Conservation (phyloP, 805 yeast species). For the Candida nonsorbophila region DNA sequence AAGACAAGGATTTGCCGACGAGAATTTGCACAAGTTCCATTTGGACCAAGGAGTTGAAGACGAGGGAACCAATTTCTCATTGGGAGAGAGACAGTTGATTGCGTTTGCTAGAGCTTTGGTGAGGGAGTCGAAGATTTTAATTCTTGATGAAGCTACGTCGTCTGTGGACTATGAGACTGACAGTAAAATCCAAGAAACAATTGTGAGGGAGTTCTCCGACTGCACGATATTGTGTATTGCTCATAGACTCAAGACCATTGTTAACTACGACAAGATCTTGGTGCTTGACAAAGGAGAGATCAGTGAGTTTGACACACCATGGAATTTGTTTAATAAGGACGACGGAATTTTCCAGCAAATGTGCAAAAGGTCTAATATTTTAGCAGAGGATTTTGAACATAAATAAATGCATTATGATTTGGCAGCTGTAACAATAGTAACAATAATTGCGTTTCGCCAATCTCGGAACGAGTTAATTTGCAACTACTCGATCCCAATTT, state of each 20-base stretch:
- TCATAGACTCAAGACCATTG: constrained; percentile 72
- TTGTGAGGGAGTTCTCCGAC: constrained; percentile 58
- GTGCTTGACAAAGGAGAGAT: constrained; percentile 80
- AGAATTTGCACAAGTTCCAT: constrained; percentile 19
- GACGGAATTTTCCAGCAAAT: constrained; percentile 59
- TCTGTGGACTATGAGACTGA: constrained; percentile 86
- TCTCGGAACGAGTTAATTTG: too few relatives aligned
- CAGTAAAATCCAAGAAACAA: constrained; percentile 69
- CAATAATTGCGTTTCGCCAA: too few relatives aligned
- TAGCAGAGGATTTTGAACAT: constrained; percentile 36
- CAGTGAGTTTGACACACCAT: constrained; percentile 73
- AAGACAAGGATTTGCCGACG: neutral
- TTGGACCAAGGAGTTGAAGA: constrained; percentile 50
- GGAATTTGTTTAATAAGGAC: constrained; percentile 48
- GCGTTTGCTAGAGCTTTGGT: constrained; percentile 83
- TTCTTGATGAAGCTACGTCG: constrained; percentile 80
- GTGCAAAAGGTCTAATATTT: constrained; percentile 53
- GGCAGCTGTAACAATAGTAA: too few relatives aligned
- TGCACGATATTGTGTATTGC: constrained; percentile 87
- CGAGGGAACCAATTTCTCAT: constrained; percentile 67
- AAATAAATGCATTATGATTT: constrained; percentile 3
- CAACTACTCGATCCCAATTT: too few relatives aligned
- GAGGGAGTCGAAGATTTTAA: constrained; percentile 67
- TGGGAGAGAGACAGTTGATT: constrained; percentile 74
- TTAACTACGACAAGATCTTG: constrained; percentile 69